These are phyloP conservation scores for Meyerozyma athensensis DNA, from an alignment of 1,139 yeast genomes.

Conservation along the genomic window DNA sequence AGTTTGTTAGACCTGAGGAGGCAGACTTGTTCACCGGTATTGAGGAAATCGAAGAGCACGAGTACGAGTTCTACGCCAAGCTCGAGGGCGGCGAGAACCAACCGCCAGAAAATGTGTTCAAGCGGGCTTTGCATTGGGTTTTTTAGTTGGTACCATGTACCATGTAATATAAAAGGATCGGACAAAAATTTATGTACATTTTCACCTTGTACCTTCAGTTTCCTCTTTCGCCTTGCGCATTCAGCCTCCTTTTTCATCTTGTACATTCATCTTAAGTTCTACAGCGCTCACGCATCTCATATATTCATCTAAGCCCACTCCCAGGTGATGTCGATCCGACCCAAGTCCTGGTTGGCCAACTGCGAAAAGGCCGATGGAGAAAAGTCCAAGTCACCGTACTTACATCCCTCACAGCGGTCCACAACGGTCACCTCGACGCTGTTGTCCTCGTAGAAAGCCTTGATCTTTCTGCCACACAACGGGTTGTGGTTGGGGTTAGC, in stretches of 20 bases:
- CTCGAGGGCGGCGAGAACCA: conserved; percentile 14
- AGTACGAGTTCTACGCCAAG: conserved; percentile 33
- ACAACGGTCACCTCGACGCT: conserved; percentile 47
- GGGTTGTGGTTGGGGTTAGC: conserved; percentile 70
- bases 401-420: conserved; percentile 52
- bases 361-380: conserved; percentile 49
- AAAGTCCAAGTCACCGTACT: conserved; percentile 43
- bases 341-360: conserved; percentile 42
- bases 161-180: neutral
- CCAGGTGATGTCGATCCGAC: conserved; percentile 48
- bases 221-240: no score
- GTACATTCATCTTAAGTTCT: no score
- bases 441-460: conserved; percentile 37
- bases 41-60: conserved; percentile 41
- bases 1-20: conserved; percentile 24
- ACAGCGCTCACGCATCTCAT: neutral
- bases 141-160: conserved; percentile 7
- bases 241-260: no score
- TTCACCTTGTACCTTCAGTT: neutral
- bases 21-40: conserved; percentile 35
- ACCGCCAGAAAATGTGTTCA: conserved; percentile 7
- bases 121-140: conserved; percentile 12
- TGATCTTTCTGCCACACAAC: conserved; percentile 47
- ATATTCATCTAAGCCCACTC: conserved; percentile 14
- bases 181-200: neutral